Conservation (phyloP, 768 basidiomycete species). For the Daedaleopsis sinensis region DNA sequence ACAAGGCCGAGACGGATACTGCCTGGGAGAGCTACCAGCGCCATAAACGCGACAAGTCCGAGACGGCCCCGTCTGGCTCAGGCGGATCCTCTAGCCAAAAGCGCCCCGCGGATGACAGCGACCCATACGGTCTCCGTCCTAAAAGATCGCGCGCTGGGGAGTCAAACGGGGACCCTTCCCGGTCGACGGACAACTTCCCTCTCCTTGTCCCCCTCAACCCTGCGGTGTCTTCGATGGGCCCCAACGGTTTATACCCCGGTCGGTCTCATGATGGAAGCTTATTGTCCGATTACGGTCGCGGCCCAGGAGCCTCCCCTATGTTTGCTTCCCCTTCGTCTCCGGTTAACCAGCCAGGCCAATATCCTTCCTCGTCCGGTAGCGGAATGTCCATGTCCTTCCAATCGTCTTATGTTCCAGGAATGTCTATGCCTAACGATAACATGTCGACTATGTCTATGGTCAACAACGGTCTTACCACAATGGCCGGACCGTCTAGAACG, state of each 20-base stretch:
- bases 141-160: conserved; percentile 53
- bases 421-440: conserved; percentile 61
- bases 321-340: conserved; percentile 54
- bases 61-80: conserved; percentile 33
- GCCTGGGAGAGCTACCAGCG: conserved; percentile 88
- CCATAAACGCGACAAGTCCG: conserved; percentile 54
- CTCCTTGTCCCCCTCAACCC: conserved; percentile 59
- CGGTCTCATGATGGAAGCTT: conserved; percentile 52
- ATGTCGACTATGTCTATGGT: conserved; percentile 53
- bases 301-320: conserved; percentile 57
- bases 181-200: conserved; percentile 46
- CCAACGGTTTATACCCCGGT: conserved; percentile 48
- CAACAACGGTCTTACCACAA: conserved; percentile 30
- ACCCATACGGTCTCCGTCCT: conserved; percentile 37
- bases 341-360: conserved; percentile 26
- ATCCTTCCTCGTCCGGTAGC: conserved; percentile 38
- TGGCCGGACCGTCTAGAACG: conserved; percentile 35
- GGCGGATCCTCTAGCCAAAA: conserved; percentile 41
- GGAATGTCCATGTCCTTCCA: conserved; percentile 35
- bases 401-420: conserved; percentile 54
- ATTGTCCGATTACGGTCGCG: conserved; percentile 64
- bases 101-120: conserved; percentile 52
- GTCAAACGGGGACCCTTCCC: conserved; percentile 36
- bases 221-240: conserved; percentile 34
- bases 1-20: conserved; percentile 89